phyloP scores from a whole-genome alignment of 164 flowering plant species.

The Berberis vulgaris region DNA sequence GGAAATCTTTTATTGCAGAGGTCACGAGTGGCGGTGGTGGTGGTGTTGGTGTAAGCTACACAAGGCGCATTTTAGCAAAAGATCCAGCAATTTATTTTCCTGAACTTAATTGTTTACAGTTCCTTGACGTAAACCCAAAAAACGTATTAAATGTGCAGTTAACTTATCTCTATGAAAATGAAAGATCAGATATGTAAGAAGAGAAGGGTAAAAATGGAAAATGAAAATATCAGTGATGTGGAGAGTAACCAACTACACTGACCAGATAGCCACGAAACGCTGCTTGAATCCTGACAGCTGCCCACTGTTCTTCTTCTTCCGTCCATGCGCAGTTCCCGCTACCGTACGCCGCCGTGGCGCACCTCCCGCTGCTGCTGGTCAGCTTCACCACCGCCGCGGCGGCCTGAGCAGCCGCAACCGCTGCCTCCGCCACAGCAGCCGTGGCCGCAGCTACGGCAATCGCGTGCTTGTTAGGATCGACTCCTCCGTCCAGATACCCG shows the following conservation, averaged over 20 bases:
- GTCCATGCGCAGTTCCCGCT: constrained; percentile 3
- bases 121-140: no score
- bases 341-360: constrained; percentile 10
- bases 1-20: no score
- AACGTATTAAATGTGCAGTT: background rate
- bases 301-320: constrained; percentile 21
- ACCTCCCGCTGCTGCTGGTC: constrained; percentile 30
- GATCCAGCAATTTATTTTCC: background rate
- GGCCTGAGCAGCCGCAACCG: constrained; percentile 75
- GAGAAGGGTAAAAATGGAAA: background rate
- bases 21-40: no score
- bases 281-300: constrained; percentile 67
- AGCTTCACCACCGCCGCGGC: constrained; percentile 77
- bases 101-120: background rate
- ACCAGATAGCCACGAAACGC: constrained; percentile 87
- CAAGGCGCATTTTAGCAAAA: constrained; percentile 8
- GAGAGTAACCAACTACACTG: background rate
- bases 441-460: constrained; percentile 91
- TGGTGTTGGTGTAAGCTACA: background rate
- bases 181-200: background rate
- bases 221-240: background rate
- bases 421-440: constrained; percentile 82
- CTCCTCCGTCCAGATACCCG: constrained; percentile 5
- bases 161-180: background rate
- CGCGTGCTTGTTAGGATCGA: constrained; percentile 70